These are phyloP conservation scores for Dactylellina haptotyla DNA, from an alignment of 2,329 filamentous ascomycete species.

Conservation along the genomic window DNA sequence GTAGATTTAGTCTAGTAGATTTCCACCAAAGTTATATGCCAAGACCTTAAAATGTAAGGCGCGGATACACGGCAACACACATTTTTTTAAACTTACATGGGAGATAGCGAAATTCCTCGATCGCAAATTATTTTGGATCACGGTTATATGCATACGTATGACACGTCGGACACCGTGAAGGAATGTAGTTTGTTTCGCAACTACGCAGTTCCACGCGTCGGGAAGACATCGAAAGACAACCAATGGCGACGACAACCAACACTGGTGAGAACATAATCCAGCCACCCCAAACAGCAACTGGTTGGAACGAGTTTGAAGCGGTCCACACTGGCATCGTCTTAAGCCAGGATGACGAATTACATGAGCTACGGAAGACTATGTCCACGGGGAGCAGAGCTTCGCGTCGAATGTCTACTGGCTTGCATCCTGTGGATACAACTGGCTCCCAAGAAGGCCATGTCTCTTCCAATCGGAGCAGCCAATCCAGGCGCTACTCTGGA, in stretches of 20 bases:
- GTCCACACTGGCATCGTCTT: constrained; percentile 2
- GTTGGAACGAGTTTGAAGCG: not conserved
- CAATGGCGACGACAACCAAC: not conserved
- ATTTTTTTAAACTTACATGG: not conserved
- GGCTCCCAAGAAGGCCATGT: not conserved
- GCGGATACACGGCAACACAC: constrained; percentile 18
- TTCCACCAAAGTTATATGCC: constrained; percentile 11
- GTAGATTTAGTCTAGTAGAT: too few species aligned
- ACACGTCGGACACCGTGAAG: too few species aligned
- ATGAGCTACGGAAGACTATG: not conserved
- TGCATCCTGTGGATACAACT: constrained; percentile 8
- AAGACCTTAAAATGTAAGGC: constrained; percentile 19
- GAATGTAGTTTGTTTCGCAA: too few species aligned
- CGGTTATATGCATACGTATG: too few species aligned
- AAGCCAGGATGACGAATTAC: not conserved
- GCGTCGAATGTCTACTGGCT: constrained; percentile 8
- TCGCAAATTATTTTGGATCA: not conserved
- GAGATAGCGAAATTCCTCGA: not conserved
- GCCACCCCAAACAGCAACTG: not conserved
- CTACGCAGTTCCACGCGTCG: not conserved
- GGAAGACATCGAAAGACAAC: not conserved
- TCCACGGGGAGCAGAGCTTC: constrained; percentile 4
- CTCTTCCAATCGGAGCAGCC: not conserved
- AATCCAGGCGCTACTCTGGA: constrained; percentile 34
- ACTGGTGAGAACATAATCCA: not conserved